Evolutionary conservation across 2,329 filamentous ascomycete genomes (phyloP), one percentile per base, ranked within the genome.

Genomic region (Talaromyces albobiverticillius): DNA sequence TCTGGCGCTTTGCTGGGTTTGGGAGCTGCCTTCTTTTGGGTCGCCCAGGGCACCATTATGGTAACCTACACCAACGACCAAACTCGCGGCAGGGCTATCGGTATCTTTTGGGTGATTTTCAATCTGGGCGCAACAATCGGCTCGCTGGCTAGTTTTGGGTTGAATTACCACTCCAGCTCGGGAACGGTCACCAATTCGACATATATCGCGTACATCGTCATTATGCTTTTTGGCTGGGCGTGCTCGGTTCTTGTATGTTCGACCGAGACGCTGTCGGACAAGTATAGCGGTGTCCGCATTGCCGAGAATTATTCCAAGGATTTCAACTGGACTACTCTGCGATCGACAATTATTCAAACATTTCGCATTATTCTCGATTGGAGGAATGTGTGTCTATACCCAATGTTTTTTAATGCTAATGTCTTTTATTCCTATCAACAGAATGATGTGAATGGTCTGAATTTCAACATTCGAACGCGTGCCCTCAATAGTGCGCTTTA

Each of bases 401-500:
- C 79, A 10, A 71, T 82, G 57, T 82, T 82, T 70, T 81, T 80
- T 64, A 73, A 71, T 26, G 77, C 77, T 62, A 79, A 80, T 63
- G 71, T 76, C 56, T 80, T 80, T 59, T 80, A 80, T 66, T 75
- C 75, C 56, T 81, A 80, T 62, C 78, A 81, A 59, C 76, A 78
- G 56, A 79, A 79, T 63, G 67, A 70, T 57, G 76, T 80, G 66
- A 82, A 82, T 65, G 75, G 72, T n/a, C 67, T 71, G 40, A 75
- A 74, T 26, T 82, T 81, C 69, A 77, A 78, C 61, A 74, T 78
- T 41, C 75, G 79, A 53, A 77, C 76, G 13, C 76, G 78, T 16
- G 74, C 77, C 3, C 72, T 81, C 51, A 80, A 81, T 62, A 73
- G 74, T 56, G 67, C 76, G 2, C 64, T 81, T 31, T 80, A 81